Conservation (phyloP, 106 monocot genomes). For the Apostasia shenzhenica region DNA sequence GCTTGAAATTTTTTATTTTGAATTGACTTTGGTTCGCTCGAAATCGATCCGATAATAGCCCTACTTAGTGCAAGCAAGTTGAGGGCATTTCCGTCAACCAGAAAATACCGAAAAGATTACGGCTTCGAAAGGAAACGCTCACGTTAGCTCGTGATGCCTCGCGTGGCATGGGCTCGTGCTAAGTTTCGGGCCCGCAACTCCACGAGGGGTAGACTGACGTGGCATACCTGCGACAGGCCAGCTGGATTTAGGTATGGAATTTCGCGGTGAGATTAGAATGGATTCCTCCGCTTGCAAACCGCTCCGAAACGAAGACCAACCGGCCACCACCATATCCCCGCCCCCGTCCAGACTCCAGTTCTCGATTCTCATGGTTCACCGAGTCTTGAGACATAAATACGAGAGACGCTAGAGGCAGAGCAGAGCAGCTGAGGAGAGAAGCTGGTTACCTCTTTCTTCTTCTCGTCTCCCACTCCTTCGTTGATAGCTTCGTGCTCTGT, state of each 20-base stretch:
- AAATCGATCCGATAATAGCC: too few species aligned
- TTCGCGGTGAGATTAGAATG: background rate
- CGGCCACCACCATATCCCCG: background rate
- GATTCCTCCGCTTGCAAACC: too few species aligned
- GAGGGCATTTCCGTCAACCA: too few species aligned
- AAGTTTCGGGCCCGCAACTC: background rate
- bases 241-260: background rate
- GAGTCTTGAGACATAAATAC: background rate
- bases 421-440: background rate
- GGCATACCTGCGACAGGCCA: background rate
- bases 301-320: background rate
- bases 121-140: background rate
- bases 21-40: too few species aligned
- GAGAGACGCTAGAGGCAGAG: background rate
- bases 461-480: background rate
- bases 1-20: too few species aligned
- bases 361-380: background rate
- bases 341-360: background rate
- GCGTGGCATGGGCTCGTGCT: background rate
- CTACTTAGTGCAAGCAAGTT: too few species aligned
- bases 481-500: background rate
- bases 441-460: background rate
- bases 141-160: conserved; percentile 8
- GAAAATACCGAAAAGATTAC: too few species aligned
- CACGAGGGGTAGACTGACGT: background rate